Evolutionary conservation across 1,284 basidiomycete genomes (phyloP), one percentile per base, ranked within the genome.

Genomic region (Microbotryum intermedium): DNA sequence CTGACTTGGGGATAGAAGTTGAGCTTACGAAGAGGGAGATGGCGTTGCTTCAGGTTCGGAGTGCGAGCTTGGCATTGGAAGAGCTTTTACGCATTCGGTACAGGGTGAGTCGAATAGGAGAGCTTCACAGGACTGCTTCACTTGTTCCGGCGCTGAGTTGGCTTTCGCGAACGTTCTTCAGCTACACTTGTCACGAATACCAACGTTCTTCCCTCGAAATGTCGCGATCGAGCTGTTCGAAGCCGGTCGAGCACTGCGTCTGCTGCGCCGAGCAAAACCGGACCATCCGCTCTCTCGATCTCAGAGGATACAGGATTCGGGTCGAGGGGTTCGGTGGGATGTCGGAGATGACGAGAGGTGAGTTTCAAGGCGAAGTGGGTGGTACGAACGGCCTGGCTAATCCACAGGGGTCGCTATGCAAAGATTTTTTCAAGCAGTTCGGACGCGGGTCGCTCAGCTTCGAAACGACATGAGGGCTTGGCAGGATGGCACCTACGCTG

Each of bases 161-260:
- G 23, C 26, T 20, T 30, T 13, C 13, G 30, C 34, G 23, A 48
- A 5, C 1, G 8, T 48, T 8, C 25, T 2, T 28, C 25, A 57
- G 55, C 49, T 57, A 3, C 48, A 50, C 9, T 28, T 49, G 8
- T 45, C 55, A 10, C 6, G 26, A 4, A 34, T 57, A 18, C 55
- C 55, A 16, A 26, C 21, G 1, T 57, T 57, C 43, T 50, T 57
- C 42, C 49, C 55, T 18, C 48, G 42, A 13, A 13, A 16, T 8
- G 44, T 50, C 26, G 55, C 55, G 9, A n/a, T 57, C 20, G 55
- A 57, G 42, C 55, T 57, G n/a, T 57, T 57, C 11, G 55, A 57
- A 42, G 55, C 55, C 11, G 55, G 55, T 23, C 23, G 55, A 16
- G 34, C 48, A 7, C 23, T 57, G 25, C 47, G 55, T 8, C 10